These are phyloP conservation scores for Xylaria sp. DNA, from an alignment of 2,329 filamentous ascomycete species.

Conservation along the genomic window DNA sequence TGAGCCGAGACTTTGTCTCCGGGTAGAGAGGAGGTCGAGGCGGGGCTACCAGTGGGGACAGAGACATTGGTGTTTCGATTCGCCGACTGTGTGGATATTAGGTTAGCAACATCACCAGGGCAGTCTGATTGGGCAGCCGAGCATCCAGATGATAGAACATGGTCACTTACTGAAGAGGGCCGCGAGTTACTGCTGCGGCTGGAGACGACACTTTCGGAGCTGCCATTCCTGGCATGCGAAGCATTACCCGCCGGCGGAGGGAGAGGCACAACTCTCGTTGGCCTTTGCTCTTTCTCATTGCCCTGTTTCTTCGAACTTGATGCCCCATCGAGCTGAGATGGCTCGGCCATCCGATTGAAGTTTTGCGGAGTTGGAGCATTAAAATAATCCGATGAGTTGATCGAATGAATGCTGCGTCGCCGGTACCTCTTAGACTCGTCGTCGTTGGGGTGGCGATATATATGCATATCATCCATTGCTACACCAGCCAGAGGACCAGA, in stretches of 20 bases:
- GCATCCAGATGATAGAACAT: slow-evolving; percentile 20
- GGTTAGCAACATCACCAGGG: slow-evolving; percentile 58
- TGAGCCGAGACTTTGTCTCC: slow-evolving; percentile 60
- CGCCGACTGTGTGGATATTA: slow-evolving; percentile 61
- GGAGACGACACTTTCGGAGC: slow-evolving; percentile 72
- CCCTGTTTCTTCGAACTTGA: slow-evolving; percentile 45
- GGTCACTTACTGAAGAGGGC: slow-evolving; percentile 71
- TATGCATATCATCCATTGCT: slow-evolving; percentile 74
- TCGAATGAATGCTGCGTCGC: slow-evolving; percentile 81
- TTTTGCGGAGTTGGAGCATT: slow-evolving; percentile 53
- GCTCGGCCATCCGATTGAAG: slow-evolving; percentile 51
- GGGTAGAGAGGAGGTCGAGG: slow-evolving; percentile 56
- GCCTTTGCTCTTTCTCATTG: slow-evolving; percentile 55
- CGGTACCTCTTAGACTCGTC: slow-evolving; percentile 81
- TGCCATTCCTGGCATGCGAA: slow-evolving; percentile 61
- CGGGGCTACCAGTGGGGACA: slow-evolving; percentile 63
- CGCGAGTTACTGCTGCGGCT: slow-evolving; percentile 68
- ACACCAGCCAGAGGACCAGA: slow-evolving; percentile 59
- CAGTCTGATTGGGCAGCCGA: slow-evolving; percentile 58
- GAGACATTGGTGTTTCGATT: slow-evolving; percentile 66
- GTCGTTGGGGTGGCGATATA: slow-evolving; percentile 65
- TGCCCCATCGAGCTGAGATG: slow-evolving; percentile 48
- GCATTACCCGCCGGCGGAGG: slow-evolving; percentile 45
- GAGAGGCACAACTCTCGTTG: slow-evolving; percentile 50
- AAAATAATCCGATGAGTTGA: slow-evolving; percentile 59